Evolutionary conservation across 495 filamentous ascomycete species (phyloP).

Genomic region (Articulospora tetracladia): DNA sequence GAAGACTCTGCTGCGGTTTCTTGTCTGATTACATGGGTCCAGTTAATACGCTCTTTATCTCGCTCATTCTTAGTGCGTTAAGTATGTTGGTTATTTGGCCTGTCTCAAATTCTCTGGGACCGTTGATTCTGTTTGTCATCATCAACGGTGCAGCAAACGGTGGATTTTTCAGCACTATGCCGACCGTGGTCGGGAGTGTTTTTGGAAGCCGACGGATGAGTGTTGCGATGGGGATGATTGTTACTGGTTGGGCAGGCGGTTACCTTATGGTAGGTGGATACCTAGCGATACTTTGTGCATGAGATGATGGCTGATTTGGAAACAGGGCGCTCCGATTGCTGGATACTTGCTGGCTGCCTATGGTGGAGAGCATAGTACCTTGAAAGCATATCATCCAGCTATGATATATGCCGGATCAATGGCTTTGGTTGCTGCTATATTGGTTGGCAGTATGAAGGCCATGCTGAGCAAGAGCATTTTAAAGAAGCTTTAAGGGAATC

Average conservation of each 20-base stretch:
- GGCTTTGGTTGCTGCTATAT: constrained; percentile 28
- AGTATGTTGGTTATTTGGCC: constrained; percentile 60
- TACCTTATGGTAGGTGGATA: constrained; percentile 42
- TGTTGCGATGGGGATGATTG: constrained; percentile 58
- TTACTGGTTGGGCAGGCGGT: constrained; percentile 56
- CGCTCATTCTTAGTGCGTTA: constrained; percentile 47
- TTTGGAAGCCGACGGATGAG: constrained; percentile 51
- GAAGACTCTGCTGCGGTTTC: constrained; percentile 63
- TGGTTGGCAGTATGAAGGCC: constrained; percentile 28
- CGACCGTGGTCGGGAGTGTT: constrained; percentile 55
- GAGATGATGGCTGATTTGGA: neutral
- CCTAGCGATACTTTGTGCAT: neutral
- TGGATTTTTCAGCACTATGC: constrained; percentile 67
- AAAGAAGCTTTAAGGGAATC: constrained; percentile 26
- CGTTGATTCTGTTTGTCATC: constrained; percentile 65
- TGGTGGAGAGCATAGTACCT: constrained; percentile 40
- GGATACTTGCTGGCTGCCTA: constrained; percentile 52
- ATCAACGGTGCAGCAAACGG: constrained; percentile 66
- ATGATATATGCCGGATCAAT: constrained; percentile 54
- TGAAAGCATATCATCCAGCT: constrained; percentile 50
- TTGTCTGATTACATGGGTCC: constrained; percentile 62
- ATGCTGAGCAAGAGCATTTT: constrained; percentile 25
- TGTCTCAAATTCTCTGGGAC: constrained; percentile 56
- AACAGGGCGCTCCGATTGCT: constrained; percentile 53
- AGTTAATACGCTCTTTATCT: constrained; percentile 48